Evolutionary conservation across 306 rosid species (phyloP).

Genomic region (Prunus salicina): DNA sequence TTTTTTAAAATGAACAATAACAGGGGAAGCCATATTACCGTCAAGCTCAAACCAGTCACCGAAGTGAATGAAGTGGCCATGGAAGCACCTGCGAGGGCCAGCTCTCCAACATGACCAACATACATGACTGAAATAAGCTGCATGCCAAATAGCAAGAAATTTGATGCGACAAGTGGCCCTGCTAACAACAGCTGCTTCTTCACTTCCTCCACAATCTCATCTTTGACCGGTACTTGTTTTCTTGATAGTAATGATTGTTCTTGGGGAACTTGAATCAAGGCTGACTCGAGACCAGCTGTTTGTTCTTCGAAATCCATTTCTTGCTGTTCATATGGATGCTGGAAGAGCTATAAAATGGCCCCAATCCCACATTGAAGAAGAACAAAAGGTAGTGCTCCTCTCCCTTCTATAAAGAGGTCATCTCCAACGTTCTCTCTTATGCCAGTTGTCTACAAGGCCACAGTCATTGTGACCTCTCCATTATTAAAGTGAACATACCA

Average conservation of each 20-base stretch:
- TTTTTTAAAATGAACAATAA: no score
- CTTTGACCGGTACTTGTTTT: not conserved
- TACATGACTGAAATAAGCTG: conserved; percentile 48
- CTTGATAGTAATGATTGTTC: not conserved
- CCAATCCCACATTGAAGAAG: no score
- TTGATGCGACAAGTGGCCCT: conserved; percentile 35
- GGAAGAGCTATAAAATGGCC: no score
- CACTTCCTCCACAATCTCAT: conserved; percentile 28
- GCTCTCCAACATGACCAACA: conserved; percentile 47
- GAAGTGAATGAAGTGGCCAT: conserved; percentile 54
- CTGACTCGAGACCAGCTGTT: conserved; percentile 8
- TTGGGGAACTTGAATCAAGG: conserved; percentile 12
- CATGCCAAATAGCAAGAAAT: conserved; percentile 24
- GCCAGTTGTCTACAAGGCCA: no score
- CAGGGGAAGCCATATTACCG: conserved; percentile 21
- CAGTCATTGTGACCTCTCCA: no score
- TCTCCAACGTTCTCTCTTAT: no score
- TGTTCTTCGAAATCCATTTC: conserved; percentile 29
- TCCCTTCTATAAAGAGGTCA: no score
- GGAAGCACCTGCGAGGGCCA: conserved; percentile 42
- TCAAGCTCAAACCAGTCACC: conserved; percentile 46
- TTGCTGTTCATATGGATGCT: not conserved
- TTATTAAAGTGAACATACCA: no score
- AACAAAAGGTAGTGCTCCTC: no score
- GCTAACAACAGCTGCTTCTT: conserved; percentile 35